Conservation (phyloP, 2,329 filamentous ascomycete genomes). For the Emmonsiellopsis sp. region DNA sequence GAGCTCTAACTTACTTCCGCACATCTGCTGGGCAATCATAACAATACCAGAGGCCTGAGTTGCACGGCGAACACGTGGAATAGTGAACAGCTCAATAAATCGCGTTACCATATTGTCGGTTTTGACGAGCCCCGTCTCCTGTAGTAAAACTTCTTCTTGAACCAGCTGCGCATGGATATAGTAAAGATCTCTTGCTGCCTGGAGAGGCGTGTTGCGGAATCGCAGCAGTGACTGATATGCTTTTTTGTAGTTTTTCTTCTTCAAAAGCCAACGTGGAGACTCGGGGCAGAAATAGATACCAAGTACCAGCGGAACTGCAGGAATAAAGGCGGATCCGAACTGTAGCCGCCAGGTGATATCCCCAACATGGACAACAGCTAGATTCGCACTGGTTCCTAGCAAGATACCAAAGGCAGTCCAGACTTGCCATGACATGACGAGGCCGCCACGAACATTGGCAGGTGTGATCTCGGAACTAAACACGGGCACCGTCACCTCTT, state of each 20-base stretch:
- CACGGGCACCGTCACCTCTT: conserved; percentile 47
- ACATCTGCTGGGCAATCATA: conserved; percentile 25
- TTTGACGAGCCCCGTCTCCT: conserved; percentile 26
- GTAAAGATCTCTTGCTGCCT: conserved; percentile 52
- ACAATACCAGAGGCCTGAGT: conserved; percentile 22
- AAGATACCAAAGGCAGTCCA: conserved; percentile 54
- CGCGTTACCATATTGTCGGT: conserved; percentile 44
- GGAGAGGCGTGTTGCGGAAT: conserved; percentile 52
- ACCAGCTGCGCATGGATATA: conserved; percentile 42
- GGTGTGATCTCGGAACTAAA: conserved; percentile 50
- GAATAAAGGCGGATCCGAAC: conserved; percentile 56
- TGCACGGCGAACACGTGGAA: conserved; percentile 23
- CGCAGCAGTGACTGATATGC: conserved; percentile 52
- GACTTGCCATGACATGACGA: conserved; percentile 49
- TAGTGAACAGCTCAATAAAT: conserved; percentile 21
- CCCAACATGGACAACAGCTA: conserved; percentile 54
- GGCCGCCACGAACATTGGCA: conserved; percentile 44
- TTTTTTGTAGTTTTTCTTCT: conserved; percentile 53
- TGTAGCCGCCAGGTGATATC: conserved; percentile 55
- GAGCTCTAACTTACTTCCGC: conserved; percentile 26
- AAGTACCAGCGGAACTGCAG: conserved; percentile 50
- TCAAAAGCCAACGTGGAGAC: conserved; percentile 58
- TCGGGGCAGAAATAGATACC: conserved; percentile 56
- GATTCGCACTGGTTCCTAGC: conserved; percentile 57
- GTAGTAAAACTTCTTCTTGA: conserved; percentile 27